Evolutionary conservation across 139 green algal species (phyloP).

Genomic region (Chlorella sp.): DNA sequence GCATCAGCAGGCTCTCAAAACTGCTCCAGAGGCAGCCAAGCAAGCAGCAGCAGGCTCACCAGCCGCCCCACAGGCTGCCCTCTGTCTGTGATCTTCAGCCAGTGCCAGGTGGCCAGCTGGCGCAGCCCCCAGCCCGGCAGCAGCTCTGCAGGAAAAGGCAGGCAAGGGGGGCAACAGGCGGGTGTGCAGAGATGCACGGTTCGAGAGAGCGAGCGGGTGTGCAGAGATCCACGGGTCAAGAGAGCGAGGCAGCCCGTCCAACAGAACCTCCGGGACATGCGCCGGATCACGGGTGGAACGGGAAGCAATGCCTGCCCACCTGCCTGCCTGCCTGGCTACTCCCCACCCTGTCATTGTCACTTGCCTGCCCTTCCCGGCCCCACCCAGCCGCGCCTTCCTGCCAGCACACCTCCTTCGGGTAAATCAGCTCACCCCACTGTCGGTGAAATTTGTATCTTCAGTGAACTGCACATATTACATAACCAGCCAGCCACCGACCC

Average conservation of each 20-base stretch:
- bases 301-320: neutral
- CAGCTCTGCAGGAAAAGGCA: slow-evolving; percentile 59
- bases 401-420: neutral
- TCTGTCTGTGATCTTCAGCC: slow-evolving; percentile 70
- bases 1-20: too few species aligned
- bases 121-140: slow-evolving; percentile 75
- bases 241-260: too few species aligned
- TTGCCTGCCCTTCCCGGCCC: too few species aligned
- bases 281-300: too few species aligned
- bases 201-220: too few species aligned
- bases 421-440: neutral
- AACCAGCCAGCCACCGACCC: neutral
- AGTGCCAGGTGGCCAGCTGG: slow-evolving; percentile 75
- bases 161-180: neutral
- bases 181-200: too few species aligned
- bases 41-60: slow-evolving; percentile 8
- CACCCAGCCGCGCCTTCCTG: neutral
- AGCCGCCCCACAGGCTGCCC: slow-evolving; percentile 59
- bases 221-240: too few species aligned
- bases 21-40: too few species aligned
- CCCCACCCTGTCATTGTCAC: too few species aligned
- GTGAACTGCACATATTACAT: too few species aligned
- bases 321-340: neutral
- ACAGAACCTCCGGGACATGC: too few species aligned
- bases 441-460: too few species aligned